These are phyloP conservation scores for Pecoramyces ruminantium DNA, from an alignment of 192 early-diverging fungal genomes.

Conservation along the genomic window DNA sequence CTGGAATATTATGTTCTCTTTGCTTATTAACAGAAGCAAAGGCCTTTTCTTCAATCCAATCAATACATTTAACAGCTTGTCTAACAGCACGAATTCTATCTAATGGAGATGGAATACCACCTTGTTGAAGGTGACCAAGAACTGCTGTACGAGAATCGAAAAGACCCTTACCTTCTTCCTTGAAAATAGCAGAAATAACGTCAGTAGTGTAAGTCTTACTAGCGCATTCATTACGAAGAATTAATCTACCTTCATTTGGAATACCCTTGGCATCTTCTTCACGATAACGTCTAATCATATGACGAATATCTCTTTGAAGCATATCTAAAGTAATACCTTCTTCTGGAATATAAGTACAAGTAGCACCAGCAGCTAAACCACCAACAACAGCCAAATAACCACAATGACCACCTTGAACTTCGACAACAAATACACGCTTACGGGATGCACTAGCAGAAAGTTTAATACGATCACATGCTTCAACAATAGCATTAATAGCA, in stretches of 20 bases:
- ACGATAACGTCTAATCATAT: conserved; percentile 57
- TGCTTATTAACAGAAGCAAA: neutral
- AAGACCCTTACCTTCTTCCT: conserved; percentile 68
- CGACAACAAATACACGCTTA: conserved; percentile 88
- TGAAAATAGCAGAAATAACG: conserved; percentile 65
- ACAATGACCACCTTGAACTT: conserved; percentile 89
- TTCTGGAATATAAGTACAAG: conserved; percentile 85
- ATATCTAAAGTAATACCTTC: conserved; percentile 60
- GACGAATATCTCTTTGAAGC: conserved; percentile 71
- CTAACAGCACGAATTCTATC: conserved; percentile 89
- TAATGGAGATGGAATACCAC: conserved; percentile 77
- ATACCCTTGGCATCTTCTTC: conserved; percentile 33
- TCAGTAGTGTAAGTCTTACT: conserved; percentile 78
- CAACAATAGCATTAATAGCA: conserved; percentile 83
- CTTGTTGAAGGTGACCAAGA: conserved; percentile 91
- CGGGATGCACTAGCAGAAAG: conserved; percentile 78
- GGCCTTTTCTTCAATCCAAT: conserved; percentile 63
- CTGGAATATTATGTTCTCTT: neutral
- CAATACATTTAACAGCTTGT: conserved; percentile 60
- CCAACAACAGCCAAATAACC: conserved; percentile 77
- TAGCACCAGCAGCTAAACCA: conserved; percentile 73
- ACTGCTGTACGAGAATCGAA: conserved; percentile 83
- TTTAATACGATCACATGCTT: conserved; percentile 77
- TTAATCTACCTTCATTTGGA: conserved; percentile 62
- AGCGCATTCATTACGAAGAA: conserved; percentile 62